phyloP scores from a whole-genome alignment of 1,284 basidiomycete genomes.

The Hemileia vastatrix region DNA sequence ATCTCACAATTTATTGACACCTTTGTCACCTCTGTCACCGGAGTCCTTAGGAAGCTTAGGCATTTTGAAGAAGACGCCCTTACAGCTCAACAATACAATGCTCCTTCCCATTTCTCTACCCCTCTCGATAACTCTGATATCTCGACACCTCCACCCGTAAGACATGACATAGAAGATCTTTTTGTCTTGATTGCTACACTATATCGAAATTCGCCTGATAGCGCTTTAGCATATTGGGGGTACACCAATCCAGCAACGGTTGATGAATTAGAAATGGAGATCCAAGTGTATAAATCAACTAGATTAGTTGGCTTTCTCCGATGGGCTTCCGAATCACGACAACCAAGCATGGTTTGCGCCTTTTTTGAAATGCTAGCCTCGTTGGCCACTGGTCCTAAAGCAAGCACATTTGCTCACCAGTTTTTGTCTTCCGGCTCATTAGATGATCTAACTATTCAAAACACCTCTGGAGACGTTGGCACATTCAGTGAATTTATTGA shows the following conservation, averaged over 20 bases:
- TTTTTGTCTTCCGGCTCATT: slow-evolving; percentile 51
- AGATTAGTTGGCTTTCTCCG: slow-evolving; percentile 67
- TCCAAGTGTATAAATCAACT: slow-evolving; percentile 47
- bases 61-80: slow-evolving; percentile 78
- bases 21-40: slow-evolving; percentile 66
- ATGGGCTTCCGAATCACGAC: slow-evolving; percentile 69
- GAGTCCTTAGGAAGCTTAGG: slow-evolving; percentile 80
- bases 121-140: no score
- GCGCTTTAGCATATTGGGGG: slow-evolving; percentile 75
- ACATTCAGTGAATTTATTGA: no score
- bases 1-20: slow-evolving; percentile 65
- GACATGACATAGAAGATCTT: slow-evolving; percentile 73
- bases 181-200: slow-evolving; percentile 72
- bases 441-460: slow-evolving; percentile 9
- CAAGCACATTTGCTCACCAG: slow-evolving; percentile 73
- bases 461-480: slow-evolving; percentile 11
- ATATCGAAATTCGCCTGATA: slow-evolving; percentile 63
- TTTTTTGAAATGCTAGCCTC: slow-evolving; percentile 80
- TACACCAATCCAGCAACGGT: no score
- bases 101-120: slow-evolving; percentile 3
- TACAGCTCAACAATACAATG: slow-evolving; percentile 46
- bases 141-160: slow-evolving; percentile 51
- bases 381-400: slow-evolving; percentile 70
- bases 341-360: slow-evolving; percentile 62
- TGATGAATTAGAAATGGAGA: slow-evolving; percentile 29